These are phyloP conservation scores for Epichloe coenophiala DNA, from an alignment of 2,329 filamentous ascomycete genomes.

Conservation along the genomic window DNA sequence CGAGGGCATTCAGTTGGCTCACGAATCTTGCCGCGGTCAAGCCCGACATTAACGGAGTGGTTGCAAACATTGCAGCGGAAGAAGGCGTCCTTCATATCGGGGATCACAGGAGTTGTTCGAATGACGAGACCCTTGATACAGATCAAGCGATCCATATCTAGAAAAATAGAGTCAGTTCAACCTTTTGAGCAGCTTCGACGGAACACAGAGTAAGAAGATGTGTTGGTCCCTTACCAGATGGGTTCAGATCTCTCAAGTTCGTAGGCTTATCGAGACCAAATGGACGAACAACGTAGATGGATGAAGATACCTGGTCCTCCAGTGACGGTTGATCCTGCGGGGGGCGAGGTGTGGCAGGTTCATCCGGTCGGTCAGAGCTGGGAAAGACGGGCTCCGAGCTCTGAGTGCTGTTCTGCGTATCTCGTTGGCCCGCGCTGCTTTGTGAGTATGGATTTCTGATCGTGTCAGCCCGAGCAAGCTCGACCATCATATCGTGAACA, in stretches of 20 bases:
- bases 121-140: slow-evolving; percentile 94
- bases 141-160: slow-evolving; percentile 90
- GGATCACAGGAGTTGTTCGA: slow-evolving; percentile 87
- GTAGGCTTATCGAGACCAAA: slow-evolving; percentile 78
- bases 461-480: slow-evolving; percentile 72
- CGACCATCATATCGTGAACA: slow-evolving; percentile 85
- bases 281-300: slow-evolving; percentile 73
- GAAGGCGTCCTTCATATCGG: slow-evolving; percentile 98
- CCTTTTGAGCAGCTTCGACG: background rate
- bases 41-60: slow-evolving; percentile 77
- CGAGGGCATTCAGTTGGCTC: slow-evolving; percentile 88
- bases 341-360: slow-evolving; percentile 21
- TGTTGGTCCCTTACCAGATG: slow-evolving; percentile 42
- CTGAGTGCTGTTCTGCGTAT: slow-evolving; percentile 31
- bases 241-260: slow-evolving; percentile 89
- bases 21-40: slow-evolving; percentile 91
- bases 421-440: slow-evolving; percentile 34
- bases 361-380: slow-evolving; percentile 60
- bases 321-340: slow-evolving; percentile 41
- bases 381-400: slow-evolving; percentile 69
- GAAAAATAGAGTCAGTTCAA: background rate
- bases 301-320: slow-evolving; percentile 69
- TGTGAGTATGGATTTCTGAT: slow-evolving; percentile 51
- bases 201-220: background rate
- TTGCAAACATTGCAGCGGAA: slow-evolving; percentile 93